These are phyloP conservation scores for Acacia crassicarpa DNA, from an alignment of 306 rosid species.

Conservation along the genomic window DNA sequence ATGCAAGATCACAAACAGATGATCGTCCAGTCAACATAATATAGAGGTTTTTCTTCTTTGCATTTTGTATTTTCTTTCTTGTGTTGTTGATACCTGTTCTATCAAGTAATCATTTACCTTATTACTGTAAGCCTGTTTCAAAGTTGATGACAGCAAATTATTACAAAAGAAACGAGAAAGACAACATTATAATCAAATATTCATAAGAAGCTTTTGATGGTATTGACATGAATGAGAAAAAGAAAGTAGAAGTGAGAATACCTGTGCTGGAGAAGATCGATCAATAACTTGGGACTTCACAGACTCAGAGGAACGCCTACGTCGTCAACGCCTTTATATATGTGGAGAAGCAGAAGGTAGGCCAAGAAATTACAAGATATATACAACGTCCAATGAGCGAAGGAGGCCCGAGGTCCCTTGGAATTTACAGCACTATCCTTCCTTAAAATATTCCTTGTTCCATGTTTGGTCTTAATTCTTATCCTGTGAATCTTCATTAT, in stretches of 20 bases:
- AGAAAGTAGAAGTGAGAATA: neutral
- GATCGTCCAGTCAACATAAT: neutral
- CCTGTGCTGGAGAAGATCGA: slow-evolving; percentile 13
- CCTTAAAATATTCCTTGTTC: neutral
- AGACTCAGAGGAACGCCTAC: neutral
- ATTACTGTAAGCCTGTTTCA: neutral
- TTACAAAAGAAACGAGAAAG: neutral
- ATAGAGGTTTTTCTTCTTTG: neutral
- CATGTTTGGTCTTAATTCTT: neutral
- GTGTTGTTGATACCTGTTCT: neutral
- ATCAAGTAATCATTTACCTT: neutral
- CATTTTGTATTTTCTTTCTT: neutral
- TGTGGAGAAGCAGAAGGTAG: neutral
- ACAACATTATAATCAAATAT: too few species aligned
- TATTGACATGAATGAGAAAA: neutral
- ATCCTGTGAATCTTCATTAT: neutral
- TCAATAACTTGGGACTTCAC: neutral
- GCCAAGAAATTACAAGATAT: neutral
- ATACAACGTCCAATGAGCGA: neutral
- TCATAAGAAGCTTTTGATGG: neutral
- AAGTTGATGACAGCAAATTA: neutral
- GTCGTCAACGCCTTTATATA: neutral
- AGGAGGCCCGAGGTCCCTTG: neutral
- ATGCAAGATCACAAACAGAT: neutral
- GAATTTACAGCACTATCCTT: neutral